Evolutionary conservation across 352 stramenopile genomes (phyloP), one percentile per base, ranked within the genome.

Genomic region (Plasmopara viticola): DNA sequence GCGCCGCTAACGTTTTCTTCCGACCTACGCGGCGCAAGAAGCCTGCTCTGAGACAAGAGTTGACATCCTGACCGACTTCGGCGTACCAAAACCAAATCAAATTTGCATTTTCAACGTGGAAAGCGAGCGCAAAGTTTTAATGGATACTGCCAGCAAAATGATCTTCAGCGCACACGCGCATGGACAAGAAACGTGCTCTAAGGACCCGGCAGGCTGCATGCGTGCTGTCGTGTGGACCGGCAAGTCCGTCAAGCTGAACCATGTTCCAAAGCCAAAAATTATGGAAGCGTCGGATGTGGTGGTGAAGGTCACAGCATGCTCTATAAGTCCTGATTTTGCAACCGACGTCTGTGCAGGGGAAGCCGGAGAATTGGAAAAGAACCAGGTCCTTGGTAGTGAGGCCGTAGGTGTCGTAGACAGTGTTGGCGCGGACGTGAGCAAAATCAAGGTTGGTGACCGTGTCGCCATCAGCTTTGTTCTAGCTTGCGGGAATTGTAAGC

Each of bases 381-480:
- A 78, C 20, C 74, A 87, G 37, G 67, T 90, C 25, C 48, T 90
- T 14, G 81, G 81, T 37, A 84, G 74, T 38, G 81, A 92, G 56
- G 77, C 72, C n/a, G 64, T 87, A 2, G 81, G 81, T 2, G 33
- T 86, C 15, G 64, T 92, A 10, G 64, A 83, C 7, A 61, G 68
- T 17, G 67, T 79, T 0, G 81, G 81, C 7, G 53, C 64, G 13
- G 60, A 83, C 8, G 68, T 90, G 28, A 43, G 48, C 14, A 74
- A 77, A 35, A 49, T 92, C 39, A 79, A 74, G 34, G 44, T 63
- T 12, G 82, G 82, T 44, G 77, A 92, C 44, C 77, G 70, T 42
- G 79, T 92, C n/a, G 80, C 84, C 35, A 62, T 87, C 14, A 80
- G 78, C 39, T 89, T 87, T 43, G 77, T 82, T 15, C 62, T 83